These are phyloP conservation scores for Nelumbo lutea DNA, from an alignment of 164 flowering plant genomes.

Conservation along the genomic window DNA sequence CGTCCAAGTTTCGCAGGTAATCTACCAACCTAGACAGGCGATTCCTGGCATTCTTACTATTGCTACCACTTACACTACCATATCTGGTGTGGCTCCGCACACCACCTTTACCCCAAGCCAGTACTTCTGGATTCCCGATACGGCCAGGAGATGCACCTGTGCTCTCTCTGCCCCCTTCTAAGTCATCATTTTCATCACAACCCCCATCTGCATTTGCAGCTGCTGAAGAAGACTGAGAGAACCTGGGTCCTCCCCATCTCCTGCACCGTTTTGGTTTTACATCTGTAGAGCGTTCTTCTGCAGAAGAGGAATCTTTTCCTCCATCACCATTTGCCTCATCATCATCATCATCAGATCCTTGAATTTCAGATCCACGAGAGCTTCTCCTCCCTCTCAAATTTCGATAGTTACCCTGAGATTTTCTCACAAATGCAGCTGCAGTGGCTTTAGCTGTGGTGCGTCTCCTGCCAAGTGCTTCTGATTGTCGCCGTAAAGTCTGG, in stretches of 20 bases:
- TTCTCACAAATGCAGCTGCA: constrained; percentile 39
- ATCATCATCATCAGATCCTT: constrained; percentile 63
- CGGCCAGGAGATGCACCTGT: constrained; percentile 49
- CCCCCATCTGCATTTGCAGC: constrained; percentile 37
- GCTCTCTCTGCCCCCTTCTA: constrained; percentile 44
- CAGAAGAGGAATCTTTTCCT: constrained; percentile 70
- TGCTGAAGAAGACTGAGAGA: constrained; percentile 43
- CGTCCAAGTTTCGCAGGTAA: constrained; percentile 48
- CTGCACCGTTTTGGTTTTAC: constrained; percentile 43
- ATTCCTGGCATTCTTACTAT: constrained; percentile 36
- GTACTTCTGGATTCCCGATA: constrained; percentile 53
- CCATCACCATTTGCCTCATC: constrained; percentile 59
- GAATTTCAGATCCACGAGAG: constrained; percentile 34
- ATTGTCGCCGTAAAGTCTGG: constrained; percentile 62
- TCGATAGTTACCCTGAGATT: constrained; percentile 40
- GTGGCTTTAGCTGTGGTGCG: constrained; percentile 43
- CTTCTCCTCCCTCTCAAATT: constrained; percentile 45
- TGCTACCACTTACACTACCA: constrained; percentile 41
- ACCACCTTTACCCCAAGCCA: constrained; percentile 87
- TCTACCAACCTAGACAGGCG: constrained; percentile 56
- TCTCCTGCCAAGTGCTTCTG: constrained; percentile 71
- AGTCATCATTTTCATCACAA: constrained; percentile 43
- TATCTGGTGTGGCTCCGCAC: constrained; percentile 63
- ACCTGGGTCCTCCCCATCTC: constrained; percentile 41
- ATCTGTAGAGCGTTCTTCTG: constrained; percentile 57